Base-by-base conservation (phyloP, 177 flowering plant species). In the Vitis hybrid region DNA sequence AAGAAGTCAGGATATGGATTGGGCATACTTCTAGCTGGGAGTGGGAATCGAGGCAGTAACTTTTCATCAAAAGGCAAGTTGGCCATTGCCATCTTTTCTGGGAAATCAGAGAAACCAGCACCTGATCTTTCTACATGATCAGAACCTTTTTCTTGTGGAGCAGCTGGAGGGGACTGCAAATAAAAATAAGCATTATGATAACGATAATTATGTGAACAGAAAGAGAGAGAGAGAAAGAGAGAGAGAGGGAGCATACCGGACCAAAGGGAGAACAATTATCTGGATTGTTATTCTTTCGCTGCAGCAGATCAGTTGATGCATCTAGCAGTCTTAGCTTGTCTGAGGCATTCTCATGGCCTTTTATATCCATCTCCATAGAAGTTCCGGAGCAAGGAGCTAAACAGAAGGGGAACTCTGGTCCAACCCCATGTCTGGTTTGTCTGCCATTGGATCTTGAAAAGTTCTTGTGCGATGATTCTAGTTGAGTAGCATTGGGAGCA, bases 401-500 rank as follows among this genome's bases (percentile, higher is more conserved):
- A 71, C 73, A 80, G 67, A 85, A 86, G 12, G 92, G 95, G 76
- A 92, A 90, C 38, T 90, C 95, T 18, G 77, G 83, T 61, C 80
- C 82, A 59, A 47, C 56, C 38, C 78, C 89, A 58, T 71, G 64
- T 71, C 72, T 84, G 65, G 56, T 77, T 56, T 85, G 90, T 67
- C 82, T 81, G n/a, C 66, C 66, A 74, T 73, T 76, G 44, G 86
- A 79, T 70, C 82, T 78, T 49, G 87, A 70, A 22, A 72, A 66
- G 70, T 70, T 88, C 73, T 83, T 78, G 33, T 82, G 80, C 14
- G 74, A 74, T 54, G 80, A 78, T 60, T 91, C 94, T 62, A 62
- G 55, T 67, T 78, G 90, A 62, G 56, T 76, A 17, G 94, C 92
- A 87, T 86, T 94, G 19, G 97, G 97, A 70, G 97, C 97, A 83